Conservation (phyloP, 257 asterid species). For the Plantago major region DNA sequence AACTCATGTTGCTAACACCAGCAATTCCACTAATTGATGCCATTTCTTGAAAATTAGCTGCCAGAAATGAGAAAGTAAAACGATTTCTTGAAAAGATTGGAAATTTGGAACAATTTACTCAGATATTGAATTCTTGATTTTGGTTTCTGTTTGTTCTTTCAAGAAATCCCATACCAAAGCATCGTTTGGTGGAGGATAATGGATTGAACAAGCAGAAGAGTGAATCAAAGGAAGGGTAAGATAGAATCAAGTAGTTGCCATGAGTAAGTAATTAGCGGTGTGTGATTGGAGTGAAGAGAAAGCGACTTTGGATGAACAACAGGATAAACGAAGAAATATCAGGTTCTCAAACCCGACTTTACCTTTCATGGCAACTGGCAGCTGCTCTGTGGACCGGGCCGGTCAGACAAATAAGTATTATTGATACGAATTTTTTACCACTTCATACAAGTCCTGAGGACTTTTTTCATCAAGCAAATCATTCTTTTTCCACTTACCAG, state of each 20-base stretch:
- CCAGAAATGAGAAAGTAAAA: no score
- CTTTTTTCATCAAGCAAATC: no score
- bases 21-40: constrained; percentile 36
- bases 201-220: neutral
- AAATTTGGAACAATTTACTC: neutral
- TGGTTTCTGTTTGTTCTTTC: neutral
- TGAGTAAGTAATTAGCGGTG: neutral
- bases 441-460: no score
- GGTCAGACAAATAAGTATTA: no score
- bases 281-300: constrained; percentile 33
- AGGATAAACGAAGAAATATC: no score
- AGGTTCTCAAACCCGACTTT: no score
- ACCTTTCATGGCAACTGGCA: no score
- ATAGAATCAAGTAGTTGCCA: constrained; percentile 4
- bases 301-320: constrained; percentile 21
- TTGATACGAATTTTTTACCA: no score
- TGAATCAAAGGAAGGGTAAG: neutral
- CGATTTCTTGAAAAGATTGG: neutral
- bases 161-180: constrained; percentile 11
- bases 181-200: constrained; percentile 14
- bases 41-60: constrained; percentile 17
- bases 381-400: no score
- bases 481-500: no score
- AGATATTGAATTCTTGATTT: neutral
- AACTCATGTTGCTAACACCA: constrained; percentile 30